These are phyloP conservation scores for Leccinum arenicola DNA, from an alignment of 768 basidiomycete genomes.

Conservation along the genomic window DNA sequence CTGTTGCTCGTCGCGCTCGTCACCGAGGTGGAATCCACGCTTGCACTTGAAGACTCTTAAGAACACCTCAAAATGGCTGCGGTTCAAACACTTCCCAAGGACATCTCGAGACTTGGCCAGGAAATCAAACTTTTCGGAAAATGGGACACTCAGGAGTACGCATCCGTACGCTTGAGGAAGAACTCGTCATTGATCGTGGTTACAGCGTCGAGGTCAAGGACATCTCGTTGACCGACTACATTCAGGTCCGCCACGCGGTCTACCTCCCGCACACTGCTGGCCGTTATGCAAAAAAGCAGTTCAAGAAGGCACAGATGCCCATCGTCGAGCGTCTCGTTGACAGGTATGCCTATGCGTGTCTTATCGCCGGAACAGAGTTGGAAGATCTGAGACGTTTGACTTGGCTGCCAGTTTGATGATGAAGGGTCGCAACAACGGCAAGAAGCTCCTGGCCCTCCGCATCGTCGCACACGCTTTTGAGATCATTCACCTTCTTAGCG, in stretches of 20 bases:
- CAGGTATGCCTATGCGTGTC: constrained; percentile 51
- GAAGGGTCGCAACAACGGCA: constrained; percentile 99
- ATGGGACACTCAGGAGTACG: constrained; percentile 98
- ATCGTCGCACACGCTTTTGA: constrained; percentile 99
- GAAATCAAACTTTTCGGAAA: constrained; percentile 97
- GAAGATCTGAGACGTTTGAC: not conserved
- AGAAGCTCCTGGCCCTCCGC: constrained; percentile 98
- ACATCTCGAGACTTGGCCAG: constrained; percentile 75
- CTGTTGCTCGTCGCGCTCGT: constrained; percentile 13
- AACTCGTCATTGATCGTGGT: constrained; percentile 16
- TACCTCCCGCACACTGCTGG: constrained; percentile 99
- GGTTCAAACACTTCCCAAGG: constrained; percentile 74
- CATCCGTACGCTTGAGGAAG: not conserved
- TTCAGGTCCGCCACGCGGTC: constrained; percentile 97
- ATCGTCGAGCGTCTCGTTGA: constrained; percentile 99
- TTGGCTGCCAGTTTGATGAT: constrained; percentile 84
- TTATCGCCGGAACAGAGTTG: not conserved
- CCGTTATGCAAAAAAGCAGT: constrained; percentile 99
- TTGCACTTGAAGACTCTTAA: constrained; percentile 30
- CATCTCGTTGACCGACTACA: constrained; percentile 98
- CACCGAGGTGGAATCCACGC: constrained; percentile 14
- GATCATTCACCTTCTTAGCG: constrained; percentile 99
- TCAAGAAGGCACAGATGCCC: constrained; percentile 99
- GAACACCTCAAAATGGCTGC: constrained; percentile 54
- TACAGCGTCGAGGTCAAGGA: constrained; percentile 96